phyloP scores from a whole-genome alignment of 192 early-diverging fungal species.

The Coemansia sp. region DNA sequence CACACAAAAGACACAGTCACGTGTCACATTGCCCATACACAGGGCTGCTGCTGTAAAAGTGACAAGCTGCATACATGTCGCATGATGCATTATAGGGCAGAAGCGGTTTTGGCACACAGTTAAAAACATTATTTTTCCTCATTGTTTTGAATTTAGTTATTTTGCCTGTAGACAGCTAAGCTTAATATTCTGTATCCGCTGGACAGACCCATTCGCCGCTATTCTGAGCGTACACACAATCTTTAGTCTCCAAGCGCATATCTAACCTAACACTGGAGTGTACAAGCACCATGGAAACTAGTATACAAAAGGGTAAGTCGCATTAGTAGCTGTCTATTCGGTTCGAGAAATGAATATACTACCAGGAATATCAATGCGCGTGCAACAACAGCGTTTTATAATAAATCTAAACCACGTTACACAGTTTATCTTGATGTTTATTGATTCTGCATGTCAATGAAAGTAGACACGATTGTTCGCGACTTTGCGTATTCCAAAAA shows the following conservation, averaged over 20 bases:
- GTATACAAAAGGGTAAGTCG: neutral
- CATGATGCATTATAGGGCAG: too few species aligned
- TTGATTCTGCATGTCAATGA: neutral
- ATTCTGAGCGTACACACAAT: too few species aligned
- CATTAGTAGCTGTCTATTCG: neutral
- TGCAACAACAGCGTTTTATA: too few species aligned
- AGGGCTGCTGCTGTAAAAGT: neutral
- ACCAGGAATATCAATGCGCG: too few species aligned
- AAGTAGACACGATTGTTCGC: conserved; percentile 34
- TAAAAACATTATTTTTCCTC: neutral
- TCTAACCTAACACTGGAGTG: neutral
- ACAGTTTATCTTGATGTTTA: neutral
- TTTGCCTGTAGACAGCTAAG: too few species aligned
- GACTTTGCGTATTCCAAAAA: conserved; percentile 48
- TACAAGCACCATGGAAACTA: neutral
- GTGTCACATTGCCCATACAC: conserved; percentile 9
- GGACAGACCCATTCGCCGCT: too few species aligned
- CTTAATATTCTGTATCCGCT: too few species aligned
- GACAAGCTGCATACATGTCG: neutral
- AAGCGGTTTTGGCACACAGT: too few species aligned
- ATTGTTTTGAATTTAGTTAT: too few species aligned
- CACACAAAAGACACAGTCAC: neutral
- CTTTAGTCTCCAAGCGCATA: too few species aligned
- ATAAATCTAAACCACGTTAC: too few species aligned
- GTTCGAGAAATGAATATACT: neutral